A percentile compares a stretch with the other conserved stretches of the same genome.
Evolutionary conservation across 2,329 filamentous ascomycete species (phyloP).

Genomic region (Keithomyces neogunnii): DNA sequence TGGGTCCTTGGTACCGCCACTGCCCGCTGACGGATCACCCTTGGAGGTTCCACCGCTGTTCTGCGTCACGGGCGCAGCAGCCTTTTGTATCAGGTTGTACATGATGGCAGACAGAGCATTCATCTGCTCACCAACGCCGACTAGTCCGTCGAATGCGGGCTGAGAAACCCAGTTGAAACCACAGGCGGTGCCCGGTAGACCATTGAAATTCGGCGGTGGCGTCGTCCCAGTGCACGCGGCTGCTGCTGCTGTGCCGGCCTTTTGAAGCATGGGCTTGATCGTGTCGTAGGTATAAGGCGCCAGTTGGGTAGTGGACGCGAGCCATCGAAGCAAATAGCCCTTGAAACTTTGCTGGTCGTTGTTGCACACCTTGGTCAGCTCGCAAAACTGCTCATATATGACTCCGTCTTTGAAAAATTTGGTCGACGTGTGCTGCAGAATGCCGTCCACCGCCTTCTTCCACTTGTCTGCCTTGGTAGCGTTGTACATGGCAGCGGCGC

Average conservation of each 20-base stretch:
- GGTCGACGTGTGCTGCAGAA: conserved; percentile 40
- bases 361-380: conserved; percentile 52
- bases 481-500: conserved; percentile 54
- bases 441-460: conserved; percentile 49
- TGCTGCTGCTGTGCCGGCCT: conserved; percentile 45
- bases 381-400: conserved; percentile 61
- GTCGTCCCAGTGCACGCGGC: conserved; percentile 39
- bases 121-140: conserved; percentile 63
- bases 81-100: conserved; percentile 44
- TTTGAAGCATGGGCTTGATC: conserved; percentile 42
- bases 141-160: conserved; percentile 46
- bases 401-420: conserved; percentile 48
- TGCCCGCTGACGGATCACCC: conserved; percentile 31
- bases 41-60: conserved; percentile 51
- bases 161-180: conserved; percentile 55
- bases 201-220: conserved; percentile 34
- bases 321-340: conserved; percentile 63
- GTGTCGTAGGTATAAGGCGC: conserved; percentile 41
- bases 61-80: conserved; percentile 38
- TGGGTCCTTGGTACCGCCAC: conserved; percentile 19
- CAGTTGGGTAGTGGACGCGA: conserved; percentile 46
- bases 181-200: conserved; percentile 51
- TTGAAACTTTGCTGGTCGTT: conserved; percentile 69
- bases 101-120: conserved; percentile 56
- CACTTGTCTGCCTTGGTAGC: conserved; percentile 44